Conservation (phyloP, 176 grass and related monocot species). For the Triticum aestivum region DNA sequence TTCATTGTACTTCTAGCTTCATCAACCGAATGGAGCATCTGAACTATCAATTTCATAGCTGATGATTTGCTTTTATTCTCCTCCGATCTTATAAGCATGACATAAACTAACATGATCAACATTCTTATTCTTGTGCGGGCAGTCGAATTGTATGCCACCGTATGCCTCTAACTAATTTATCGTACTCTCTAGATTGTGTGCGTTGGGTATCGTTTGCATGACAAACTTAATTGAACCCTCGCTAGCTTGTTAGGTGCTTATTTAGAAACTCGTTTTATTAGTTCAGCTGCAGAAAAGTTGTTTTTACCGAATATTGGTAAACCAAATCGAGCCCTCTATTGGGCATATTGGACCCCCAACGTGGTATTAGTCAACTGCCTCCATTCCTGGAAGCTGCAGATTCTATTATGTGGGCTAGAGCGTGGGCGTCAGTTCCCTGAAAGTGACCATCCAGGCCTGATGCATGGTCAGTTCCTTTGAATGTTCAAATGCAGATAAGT, state of each 20-base stretch:
- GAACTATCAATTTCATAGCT: background rate
- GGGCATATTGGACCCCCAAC: background rate
- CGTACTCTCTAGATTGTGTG: too few species aligned
- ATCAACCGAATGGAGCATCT: background rate
- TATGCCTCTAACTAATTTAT: too few species aligned
- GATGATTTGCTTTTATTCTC: background rate
- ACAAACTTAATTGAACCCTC: too few species aligned
- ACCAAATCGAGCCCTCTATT: background rate
- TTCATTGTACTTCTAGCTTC: background rate
- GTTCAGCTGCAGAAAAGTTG: background rate
- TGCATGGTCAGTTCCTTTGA: conserved; percentile 19
- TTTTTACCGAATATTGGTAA: background rate
- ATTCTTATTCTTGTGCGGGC: too few species aligned
- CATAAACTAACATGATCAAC: background rate
- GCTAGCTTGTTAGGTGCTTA: too few species aligned
- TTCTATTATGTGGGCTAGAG: background rate
- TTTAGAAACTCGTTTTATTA: background rate
- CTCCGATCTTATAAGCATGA: background rate
- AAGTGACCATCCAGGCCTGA: background rate
- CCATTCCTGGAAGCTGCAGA: background rate
- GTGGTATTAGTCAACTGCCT: background rate
- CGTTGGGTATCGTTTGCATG: too few species aligned
- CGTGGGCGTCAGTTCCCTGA: background rate
- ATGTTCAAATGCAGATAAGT: background rate
- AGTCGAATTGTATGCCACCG: too few species aligned